Evolutionary conservation across 2,329 filamentous ascomycete genomes (phyloP).

Genomic region (Pseudofabraea citricarpa): DNA sequence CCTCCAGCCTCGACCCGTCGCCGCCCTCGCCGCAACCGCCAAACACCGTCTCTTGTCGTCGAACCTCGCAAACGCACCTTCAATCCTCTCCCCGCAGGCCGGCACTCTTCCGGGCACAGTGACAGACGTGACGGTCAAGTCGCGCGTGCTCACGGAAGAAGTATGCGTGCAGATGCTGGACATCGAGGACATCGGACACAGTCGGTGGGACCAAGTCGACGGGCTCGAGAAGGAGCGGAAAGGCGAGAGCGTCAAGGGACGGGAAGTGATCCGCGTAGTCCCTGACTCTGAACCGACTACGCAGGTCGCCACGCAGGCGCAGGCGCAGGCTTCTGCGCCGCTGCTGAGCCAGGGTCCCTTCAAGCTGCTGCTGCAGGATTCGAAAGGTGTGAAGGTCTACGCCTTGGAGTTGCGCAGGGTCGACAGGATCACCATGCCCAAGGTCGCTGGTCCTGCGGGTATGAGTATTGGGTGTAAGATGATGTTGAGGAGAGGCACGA

Average conservation of each 20-base stretch:
- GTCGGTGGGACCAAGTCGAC: constrained; percentile 84
- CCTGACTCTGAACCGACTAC: constrained; percentile 38
- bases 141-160: constrained; percentile 52
- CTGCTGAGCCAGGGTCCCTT: constrained; percentile 50
- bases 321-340: constrained; percentile 11
- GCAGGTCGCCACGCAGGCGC: constrained; percentile 27
- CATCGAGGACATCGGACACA: constrained; percentile 75
- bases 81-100: constrained; percentile 38
- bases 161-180: constrained; percentile 80
- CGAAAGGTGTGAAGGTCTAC: constrained; percentile 61
- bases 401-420: constrained; percentile 69
- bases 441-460: too few relatives aligned
- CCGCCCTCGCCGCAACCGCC: constrained; percentile 72
- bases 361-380: constrained; percentile 79
- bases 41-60: constrained; percentile 74
- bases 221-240: constrained; percentile 68
- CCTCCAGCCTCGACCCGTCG: constrained; percentile 56
- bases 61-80: constrained; percentile 62
- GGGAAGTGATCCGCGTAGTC: constrained; percentile 75
- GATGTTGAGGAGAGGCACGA: constrained; percentile 60
- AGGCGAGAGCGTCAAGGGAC: constrained; percentile 68
- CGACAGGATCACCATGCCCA: constrained; percentile 49
- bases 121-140: constrained; percentile 46
- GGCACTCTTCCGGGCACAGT: constrained; percentile 54
- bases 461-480: constrained; percentile 80